phyloP scores from a whole-genome alignment of 1,284 basidiomycete genomes.

The Anthracocystis setariae region DNA sequence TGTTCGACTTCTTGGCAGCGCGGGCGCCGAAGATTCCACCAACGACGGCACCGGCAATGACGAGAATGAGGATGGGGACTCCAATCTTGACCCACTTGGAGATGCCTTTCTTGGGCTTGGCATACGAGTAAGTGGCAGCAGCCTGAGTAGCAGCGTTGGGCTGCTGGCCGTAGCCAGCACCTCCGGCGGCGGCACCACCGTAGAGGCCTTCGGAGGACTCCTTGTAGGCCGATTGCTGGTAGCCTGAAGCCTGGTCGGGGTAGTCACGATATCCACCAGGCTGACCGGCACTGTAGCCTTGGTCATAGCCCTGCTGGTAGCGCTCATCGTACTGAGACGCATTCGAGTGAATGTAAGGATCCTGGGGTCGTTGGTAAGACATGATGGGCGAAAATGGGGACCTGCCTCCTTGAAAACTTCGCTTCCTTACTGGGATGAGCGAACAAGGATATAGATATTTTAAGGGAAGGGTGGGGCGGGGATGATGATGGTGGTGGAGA shows the following conservation, averaged over 20 bases:
- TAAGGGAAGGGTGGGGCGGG: conserved; percentile 1
- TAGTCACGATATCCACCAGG: conserved; percentile 47
- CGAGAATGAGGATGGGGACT: conserved; percentile 54
- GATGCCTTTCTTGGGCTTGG: conserved; percentile 55
- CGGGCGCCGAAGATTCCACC: conserved; percentile 79
- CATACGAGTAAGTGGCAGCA: conserved; percentile 60
- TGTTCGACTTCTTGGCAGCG: conserved; percentile 69
- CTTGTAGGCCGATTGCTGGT: conserved; percentile 45
- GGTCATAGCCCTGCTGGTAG: conserved; percentile 44
- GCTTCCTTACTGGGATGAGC: conserved; percentile 16
- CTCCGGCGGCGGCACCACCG: conserved; percentile 17
- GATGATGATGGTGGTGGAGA: conserved; percentile 10
- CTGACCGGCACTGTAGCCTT: conserved; percentile 19
- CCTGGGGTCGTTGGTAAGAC: conserved; percentile 59
- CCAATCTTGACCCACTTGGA: conserved; percentile 62
- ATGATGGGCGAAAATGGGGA: conserved; percentile 37
- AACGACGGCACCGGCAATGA: conserved; percentile 74
- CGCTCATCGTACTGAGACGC: conserved; percentile 63
- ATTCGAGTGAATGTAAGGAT: conserved; percentile 62
- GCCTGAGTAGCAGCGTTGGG: conserved; percentile 40
- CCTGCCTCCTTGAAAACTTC: conserved; percentile 20
- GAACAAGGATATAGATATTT: conserved; percentile 12
- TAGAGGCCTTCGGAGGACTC: conserved; percentile 40
- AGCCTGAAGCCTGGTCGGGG: conserved; percentile 41
- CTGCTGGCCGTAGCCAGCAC: conserved; percentile 21